A percentile compares a stretch with the other conserved stretches of the same genome.
These are phyloP conservation scores for Stephanodiscus minutulus DNA, from an alignment of 108 stramenopile species.

Conservation along the genomic window DNA sequence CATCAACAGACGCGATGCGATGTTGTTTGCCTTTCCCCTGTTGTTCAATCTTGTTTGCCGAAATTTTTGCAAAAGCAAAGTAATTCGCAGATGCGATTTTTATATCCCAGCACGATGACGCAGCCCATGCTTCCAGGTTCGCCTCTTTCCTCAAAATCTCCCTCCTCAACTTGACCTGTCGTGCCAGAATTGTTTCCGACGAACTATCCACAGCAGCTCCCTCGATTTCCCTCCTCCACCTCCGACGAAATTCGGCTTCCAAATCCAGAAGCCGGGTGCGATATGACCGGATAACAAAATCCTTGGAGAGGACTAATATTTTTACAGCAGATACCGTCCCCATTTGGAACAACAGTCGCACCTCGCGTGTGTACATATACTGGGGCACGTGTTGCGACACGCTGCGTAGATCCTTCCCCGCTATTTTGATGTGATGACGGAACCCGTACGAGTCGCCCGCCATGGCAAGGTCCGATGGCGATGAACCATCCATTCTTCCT, in stretches of 20 bases:
- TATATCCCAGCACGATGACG: slow-evolving; percentile 80
- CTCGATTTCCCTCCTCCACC: slow-evolving; percentile 34
- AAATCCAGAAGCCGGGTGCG: slow-evolving; percentile 34
- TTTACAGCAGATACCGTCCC: slow-evolving; percentile 52
- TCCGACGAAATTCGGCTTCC: slow-evolving; percentile 19
- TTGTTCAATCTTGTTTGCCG: not conserved
- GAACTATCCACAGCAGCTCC: slow-evolving; percentile 22
- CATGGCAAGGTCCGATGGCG: slow-evolving; percentile 45
- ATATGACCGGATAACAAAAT: slow-evolving; percentile 58
- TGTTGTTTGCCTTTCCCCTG: not conserved
- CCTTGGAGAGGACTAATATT: slow-evolving; percentile 54
- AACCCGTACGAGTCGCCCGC: slow-evolving; percentile 66
- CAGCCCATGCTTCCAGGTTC: slow-evolving; percentile 68
- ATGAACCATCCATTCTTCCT: slow-evolving; percentile 6
- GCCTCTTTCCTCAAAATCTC: slow-evolving; percentile 27
- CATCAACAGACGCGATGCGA: not conserved
- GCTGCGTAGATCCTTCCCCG: slow-evolving; percentile 47
- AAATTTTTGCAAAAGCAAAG: slow-evolving; percentile 24
- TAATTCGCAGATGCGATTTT: slow-evolving; percentile 52
- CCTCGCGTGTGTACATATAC: slow-evolving; percentile 77
- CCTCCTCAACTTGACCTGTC: slow-evolving; percentile 23
- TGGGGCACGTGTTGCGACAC: slow-evolving; percentile 56
- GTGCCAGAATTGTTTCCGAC: slow-evolving; percentile 20
- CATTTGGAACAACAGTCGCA: slow-evolving; percentile 63
- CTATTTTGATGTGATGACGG: slow-evolving; percentile 55